Conservation (phyloP, 345 rosid genomes). For the Physaria fendleri region DNA sequence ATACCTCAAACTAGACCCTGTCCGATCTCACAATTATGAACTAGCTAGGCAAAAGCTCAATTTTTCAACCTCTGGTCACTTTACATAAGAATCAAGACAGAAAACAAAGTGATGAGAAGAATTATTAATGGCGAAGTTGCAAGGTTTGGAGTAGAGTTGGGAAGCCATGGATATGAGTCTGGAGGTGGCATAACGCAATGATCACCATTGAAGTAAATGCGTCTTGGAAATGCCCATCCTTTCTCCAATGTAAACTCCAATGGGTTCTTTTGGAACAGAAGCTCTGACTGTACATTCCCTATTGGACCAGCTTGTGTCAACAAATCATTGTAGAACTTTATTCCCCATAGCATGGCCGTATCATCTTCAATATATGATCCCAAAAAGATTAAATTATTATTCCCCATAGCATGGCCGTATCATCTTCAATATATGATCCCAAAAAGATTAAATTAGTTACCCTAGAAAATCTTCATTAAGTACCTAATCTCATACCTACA, state of each 20-base stretch:
- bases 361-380: constrained; percentile 47
- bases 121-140: constrained; percentile 15
- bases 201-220: constrained; percentile 86
- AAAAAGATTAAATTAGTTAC: not conserved
- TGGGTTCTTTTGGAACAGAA: constrained; percentile 65
- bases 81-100: constrained; percentile 37
- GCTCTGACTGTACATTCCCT: constrained; percentile 87
- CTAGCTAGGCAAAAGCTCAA: not conserved
- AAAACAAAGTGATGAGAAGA: constrained; percentile 28
- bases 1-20: not conserved
- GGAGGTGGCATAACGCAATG: constrained; percentile 89
- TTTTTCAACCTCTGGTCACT: constrained; percentile 11
- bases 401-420: too few relatives aligned
- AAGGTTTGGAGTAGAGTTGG: constrained; percentile 42
- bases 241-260: constrained; percentile 60
- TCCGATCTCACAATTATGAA: not conserved
- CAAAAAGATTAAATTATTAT: not conserved
- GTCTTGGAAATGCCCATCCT: constrained; percentile 93
- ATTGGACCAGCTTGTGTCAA: constrained; percentile 66
- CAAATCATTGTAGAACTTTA: constrained; percentile 70
- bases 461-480: too few relatives aligned
- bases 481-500: too few relatives aligned
- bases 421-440: not conserved
- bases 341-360: constrained; percentile 75
- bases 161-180: constrained; percentile 77